Evolutionary conservation across 1,139 yeast species (phyloP).

Genomic region (Scheffersomyces quercinus): DNA sequence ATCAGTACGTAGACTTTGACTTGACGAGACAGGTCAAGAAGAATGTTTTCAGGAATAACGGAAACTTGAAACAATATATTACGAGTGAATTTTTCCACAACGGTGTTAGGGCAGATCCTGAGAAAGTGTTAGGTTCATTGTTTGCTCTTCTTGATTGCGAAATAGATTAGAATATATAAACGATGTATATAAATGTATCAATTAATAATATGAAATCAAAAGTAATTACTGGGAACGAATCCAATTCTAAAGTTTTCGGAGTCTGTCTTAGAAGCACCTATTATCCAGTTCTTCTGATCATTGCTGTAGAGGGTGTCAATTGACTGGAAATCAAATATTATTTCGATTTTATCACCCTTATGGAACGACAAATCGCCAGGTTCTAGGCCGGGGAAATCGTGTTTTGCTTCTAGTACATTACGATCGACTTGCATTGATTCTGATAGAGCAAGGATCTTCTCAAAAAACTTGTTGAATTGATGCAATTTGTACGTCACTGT

Average conservation of each 20-base stretch:
- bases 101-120: conserved; percentile 48
- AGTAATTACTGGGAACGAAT: conserved; percentile 41
- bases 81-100: conserved; percentile 56
- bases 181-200: not conserved
- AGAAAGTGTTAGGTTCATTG: conserved; percentile 39
- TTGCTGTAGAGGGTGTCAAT: conserved; percentile 22
- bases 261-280: conserved; percentile 24
- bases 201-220: conserved; percentile 9
- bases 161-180: conserved; percentile 30
- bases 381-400: conserved; percentile 32
- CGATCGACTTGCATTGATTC: conserved; percentile 7
- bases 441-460: conserved; percentile 13
- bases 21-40: conserved; percentile 36
- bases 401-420: conserved; percentile 22
- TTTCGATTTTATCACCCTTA: conserved; percentile 35
- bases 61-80: conserved; percentile 41
- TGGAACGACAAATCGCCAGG: conserved; percentile 45
- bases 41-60: conserved; percentile 28
- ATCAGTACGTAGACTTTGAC: conserved; percentile 56
- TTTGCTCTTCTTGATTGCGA: conserved; percentile 44
- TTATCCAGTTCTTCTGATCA: conserved; percentile 33
- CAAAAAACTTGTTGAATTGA: conserved; percentile 26
- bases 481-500: conserved; percentile 29
- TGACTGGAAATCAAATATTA: conserved; percentile 35
- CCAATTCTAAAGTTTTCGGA: conserved; percentile 31